A percentile compares a stretch with the other conserved stretches of the same genome.
Conservation (phyloP, 345 rosid genomes). For the Punica granatum region DNA sequence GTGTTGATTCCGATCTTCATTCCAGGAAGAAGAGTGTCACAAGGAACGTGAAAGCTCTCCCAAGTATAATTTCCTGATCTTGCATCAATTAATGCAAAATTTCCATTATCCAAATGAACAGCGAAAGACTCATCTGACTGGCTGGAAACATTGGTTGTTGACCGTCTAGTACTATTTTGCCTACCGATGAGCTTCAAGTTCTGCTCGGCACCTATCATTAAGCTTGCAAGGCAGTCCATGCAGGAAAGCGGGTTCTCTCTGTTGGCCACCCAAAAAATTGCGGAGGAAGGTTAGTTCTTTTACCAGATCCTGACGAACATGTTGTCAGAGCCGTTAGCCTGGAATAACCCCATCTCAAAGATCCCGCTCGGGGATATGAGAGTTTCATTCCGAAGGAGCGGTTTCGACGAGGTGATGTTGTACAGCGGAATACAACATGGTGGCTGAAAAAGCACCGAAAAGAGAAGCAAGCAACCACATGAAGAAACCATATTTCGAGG, state of each 20-base stretch:
- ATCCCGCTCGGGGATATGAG: conserved; percentile 2
- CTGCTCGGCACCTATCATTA: conserved; percentile 14
- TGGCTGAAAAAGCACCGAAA: background rate
- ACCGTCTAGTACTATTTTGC: conserved; percentile 15
- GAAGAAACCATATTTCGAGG: background rate
- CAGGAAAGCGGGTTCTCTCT: conserved; percentile 24
- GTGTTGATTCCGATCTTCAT: conserved; percentile 31
- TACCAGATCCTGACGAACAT: conserved; percentile 5
- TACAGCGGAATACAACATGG: background rate
- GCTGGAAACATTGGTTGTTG: conserved; percentile 8
- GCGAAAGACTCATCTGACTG: conserved; percentile 5
- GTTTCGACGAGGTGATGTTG: conserved; percentile 4
- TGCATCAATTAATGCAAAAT: conserved; percentile 19
- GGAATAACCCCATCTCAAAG: conserved; percentile 10
- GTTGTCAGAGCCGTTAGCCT: conserved; percentile 4
- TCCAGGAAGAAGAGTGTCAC: conserved; percentile 26
- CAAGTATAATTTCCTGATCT: conserved; percentile 10
- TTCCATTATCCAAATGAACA: conserved; percentile 22
- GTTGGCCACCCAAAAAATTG: conserved; percentile 38
- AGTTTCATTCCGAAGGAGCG: conserved; percentile 1
- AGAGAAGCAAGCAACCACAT: conserved; percentile 8
- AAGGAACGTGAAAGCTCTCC: conserved; percentile 33
- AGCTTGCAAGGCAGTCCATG: conserved; percentile 8
- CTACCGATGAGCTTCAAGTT: conserved; percentile 18
- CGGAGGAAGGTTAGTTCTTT: background rate